A percentile compares a stretch with the other conserved stretches of the same genome.
phyloP scores from a whole-genome alignment of 2,329 filamentous ascomycete species.

The Sordariomycetes sp. region DNA sequence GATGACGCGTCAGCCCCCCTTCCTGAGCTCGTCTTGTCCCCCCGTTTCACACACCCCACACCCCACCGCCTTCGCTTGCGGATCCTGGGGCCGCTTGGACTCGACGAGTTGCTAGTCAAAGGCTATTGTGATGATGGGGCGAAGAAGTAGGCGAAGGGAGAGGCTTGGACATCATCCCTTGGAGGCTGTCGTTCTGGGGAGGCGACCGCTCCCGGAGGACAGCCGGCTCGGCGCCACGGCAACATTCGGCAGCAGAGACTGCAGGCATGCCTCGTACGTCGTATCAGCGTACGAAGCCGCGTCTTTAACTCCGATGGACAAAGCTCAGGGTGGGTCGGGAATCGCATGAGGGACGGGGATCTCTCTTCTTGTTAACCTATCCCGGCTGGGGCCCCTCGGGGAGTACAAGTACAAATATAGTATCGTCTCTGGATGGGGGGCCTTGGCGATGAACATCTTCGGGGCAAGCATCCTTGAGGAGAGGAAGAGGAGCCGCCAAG shows the following conservation, averaged over 20 bases:
- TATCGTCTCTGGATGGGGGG: not conserved
- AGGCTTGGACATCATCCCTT: too few relatives aligned
- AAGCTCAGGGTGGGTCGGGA: not conserved
- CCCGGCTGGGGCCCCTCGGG: not conserved
- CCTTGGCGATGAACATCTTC: not conserved
- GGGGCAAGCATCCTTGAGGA: not conserved
- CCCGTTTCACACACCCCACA: not conserved
- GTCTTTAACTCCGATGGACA: not conserved
- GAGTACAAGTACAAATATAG: not conserved
- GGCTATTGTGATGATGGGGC: too few relatives aligned
- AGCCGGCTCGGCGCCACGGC: not conserved
- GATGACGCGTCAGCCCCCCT: conserved; percentile 3
- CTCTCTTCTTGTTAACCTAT: not conserved
- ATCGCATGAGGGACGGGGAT: not conserved
- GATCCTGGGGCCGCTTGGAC: not conserved
- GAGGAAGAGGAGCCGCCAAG: not conserved
- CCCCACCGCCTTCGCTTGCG: not conserved
- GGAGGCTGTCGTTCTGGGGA: not conserved
- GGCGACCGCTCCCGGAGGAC: not conserved
- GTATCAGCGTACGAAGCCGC: not conserved
- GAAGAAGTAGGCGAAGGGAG: too few relatives aligned
- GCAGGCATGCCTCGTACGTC: not conserved
- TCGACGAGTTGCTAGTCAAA: too few relatives aligned
- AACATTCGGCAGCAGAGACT: not conserved
- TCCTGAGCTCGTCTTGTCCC: not conserved